Conservation (phyloP, 768 basidiomycete species). For the Suillus placidus region DNA sequence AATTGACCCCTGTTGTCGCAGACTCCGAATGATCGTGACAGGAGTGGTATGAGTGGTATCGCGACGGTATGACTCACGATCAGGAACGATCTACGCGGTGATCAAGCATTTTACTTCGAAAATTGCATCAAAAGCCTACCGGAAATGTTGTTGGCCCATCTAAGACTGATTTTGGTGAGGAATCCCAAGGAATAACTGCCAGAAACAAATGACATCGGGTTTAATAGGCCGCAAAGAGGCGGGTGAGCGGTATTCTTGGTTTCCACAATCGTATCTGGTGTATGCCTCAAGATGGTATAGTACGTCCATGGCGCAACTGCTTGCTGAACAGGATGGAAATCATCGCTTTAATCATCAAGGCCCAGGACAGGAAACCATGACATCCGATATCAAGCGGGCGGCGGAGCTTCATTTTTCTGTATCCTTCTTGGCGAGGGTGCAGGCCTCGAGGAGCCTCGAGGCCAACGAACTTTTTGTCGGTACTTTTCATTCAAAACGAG, state of each 20-base stretch:
- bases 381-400: constrained; percentile 51
- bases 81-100: constrained; percentile 33
- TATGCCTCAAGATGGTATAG: constrained; percentile 59
- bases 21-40: constrained; percentile 49
- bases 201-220: neutral
- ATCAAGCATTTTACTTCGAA: constrained; percentile 37
- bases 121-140: constrained; percentile 37
- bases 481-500: constrained; percentile 46
- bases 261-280: constrained; percentile 54
- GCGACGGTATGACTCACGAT: constrained; percentile 50
- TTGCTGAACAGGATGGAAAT: constrained; percentile 18
- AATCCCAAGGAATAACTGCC: neutral
- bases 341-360: constrained; percentile 21
- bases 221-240: neutral
- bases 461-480: constrained; percentile 42
- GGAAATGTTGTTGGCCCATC: constrained; percentile 21
- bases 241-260: neutral
- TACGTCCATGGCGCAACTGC: constrained; percentile 60
- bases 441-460: constrained; percentile 60
- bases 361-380: constrained; percentile 25
- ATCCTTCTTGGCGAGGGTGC: constrained; percentile 55
- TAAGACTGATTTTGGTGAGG: neutral
- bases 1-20: constrained; percentile 30
- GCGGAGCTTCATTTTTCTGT: constrained; percentile 44
- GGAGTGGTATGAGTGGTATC: constrained; percentile 52